Conservation (phyloP, 257 asterid genomes). For the Lithospermum erythrorhizon region DNA sequence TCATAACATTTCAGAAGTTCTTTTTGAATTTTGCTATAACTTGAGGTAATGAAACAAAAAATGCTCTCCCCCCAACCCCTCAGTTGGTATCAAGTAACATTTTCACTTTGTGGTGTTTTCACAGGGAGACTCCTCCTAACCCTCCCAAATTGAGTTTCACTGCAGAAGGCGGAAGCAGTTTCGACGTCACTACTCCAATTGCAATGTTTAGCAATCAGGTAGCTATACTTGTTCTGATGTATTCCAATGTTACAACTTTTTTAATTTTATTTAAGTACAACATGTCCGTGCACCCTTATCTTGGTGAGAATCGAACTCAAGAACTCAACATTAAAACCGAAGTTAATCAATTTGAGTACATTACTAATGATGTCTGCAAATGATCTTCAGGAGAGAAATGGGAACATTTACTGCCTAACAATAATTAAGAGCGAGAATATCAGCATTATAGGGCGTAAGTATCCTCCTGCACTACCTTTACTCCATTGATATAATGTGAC, state of each 20-base stretch:
- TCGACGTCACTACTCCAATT: constrained; percentile 32
- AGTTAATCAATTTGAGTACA: not conserved
- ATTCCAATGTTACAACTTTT: constrained; percentile 4
- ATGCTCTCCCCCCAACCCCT: not conserved
- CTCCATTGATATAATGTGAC: not conserved
- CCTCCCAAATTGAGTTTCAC: constrained; percentile 64
- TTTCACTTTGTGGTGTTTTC: constrained; percentile 36
- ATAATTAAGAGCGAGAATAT: constrained; percentile 61
- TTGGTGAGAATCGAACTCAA: not conserved
- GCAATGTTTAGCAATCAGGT: constrained; percentile 40
- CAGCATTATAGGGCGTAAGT: constrained; percentile 96
- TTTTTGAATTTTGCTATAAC: constrained; percentile 71
- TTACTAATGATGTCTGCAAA: not conserved
- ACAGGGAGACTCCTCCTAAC: constrained; percentile 9
- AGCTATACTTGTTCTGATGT: constrained; percentile 7
- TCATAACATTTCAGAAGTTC: constrained; percentile 30
- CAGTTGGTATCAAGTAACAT: not conserved
- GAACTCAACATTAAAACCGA: not conserved
- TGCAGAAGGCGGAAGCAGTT: constrained; percentile 57
- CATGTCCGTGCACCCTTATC: not conserved
- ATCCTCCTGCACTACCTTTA: not conserved
- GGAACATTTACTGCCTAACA: constrained; percentile 58
- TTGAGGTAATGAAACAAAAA: constrained; percentile 31
- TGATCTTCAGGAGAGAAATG: constrained; percentile 32
- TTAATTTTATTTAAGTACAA: constrained; percentile 10